These are phyloP conservation scores for Xylaria sp. DNA, from an alignment of 2,329 filamentous ascomycete genomes.

Conservation along the genomic window DNA sequence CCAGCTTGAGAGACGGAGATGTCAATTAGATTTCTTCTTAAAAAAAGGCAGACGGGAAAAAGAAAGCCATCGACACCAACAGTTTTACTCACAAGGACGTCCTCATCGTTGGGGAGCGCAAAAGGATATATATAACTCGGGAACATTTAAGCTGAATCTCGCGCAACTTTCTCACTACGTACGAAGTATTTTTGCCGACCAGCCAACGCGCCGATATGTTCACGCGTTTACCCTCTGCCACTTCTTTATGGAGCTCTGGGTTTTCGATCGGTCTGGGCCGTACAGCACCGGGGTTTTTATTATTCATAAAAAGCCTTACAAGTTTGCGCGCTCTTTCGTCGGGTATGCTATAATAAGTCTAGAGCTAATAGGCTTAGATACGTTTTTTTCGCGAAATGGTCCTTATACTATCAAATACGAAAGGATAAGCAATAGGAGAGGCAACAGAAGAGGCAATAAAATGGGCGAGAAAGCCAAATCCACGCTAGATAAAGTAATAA, in stretches of 20 bases:
- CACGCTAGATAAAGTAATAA: conserved; percentile 11
- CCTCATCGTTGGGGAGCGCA: conserved; percentile 22
- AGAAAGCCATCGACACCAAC: no score
- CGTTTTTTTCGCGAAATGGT: conserved; percentile 10
- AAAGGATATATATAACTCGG: conserved; percentile 13
- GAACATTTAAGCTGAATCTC: conserved; percentile 19
- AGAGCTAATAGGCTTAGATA: conserved; percentile 7
- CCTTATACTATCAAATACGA: not conserved
- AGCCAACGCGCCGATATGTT: conserved; percentile 31
- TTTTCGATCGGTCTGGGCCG: conserved; percentile 24
- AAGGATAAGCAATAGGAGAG: no score
- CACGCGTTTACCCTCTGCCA: conserved; percentile 24
- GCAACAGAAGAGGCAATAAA: no score
- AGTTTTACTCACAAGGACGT: conserved; percentile 22
- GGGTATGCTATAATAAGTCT: conserved; percentile 25
- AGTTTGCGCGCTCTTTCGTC: conserved; percentile 25
- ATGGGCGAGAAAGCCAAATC: not conserved
- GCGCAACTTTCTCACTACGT: conserved; percentile 18
- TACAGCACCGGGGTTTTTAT: conserved; percentile 14
- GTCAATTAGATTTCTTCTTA: no score
- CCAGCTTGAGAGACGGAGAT: no score
- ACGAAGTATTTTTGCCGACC: conserved; percentile 19
- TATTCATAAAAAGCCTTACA: conserved; percentile 1
- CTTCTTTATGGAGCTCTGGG: conserved; percentile 25
- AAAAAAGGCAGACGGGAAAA: no score